phyloP scores from a whole-genome alignment of 345 rosid genomes.

The Psidium friedrichsthalianum region DNA sequence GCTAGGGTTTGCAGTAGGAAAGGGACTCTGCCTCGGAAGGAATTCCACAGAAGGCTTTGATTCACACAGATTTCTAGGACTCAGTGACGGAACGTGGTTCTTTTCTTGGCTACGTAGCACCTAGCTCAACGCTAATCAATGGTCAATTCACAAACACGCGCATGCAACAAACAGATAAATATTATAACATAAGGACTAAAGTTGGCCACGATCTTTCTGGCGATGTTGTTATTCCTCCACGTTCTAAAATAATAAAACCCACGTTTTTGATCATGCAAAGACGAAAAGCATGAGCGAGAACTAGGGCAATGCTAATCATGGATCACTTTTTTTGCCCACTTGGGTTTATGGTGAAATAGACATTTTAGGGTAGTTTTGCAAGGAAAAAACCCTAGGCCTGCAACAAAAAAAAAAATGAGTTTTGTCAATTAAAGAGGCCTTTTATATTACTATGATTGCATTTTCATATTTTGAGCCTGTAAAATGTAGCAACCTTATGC shows the following conservation, averaged over 20 bases:
- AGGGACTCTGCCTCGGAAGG: background rate
- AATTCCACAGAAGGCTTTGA: too few species aligned
- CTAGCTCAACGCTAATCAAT: background rate
- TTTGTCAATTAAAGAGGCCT: background rate
- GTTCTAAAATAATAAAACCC: background rate
- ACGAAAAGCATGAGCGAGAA: too few species aligned
- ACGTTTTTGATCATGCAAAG: too few species aligned
- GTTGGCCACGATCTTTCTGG: background rate
- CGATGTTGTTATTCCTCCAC: background rate
- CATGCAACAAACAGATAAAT: too few species aligned
- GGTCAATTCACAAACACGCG: background rate
- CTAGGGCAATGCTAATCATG: too few species aligned
- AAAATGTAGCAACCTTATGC: background rate
- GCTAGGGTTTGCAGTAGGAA: background rate
- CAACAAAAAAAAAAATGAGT: background rate
- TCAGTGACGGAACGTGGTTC: background rate
- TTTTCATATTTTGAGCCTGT: background rate
- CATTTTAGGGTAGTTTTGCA: too few species aligned
- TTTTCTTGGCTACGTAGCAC: background rate
- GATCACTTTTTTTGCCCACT: too few species aligned
- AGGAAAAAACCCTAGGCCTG: too few species aligned
- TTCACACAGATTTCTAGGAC: background rate
- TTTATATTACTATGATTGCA: background rate
- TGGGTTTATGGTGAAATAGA: too few species aligned
- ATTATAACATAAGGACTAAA: too few species aligned